A percentile compares a stretch with the other conserved stretches of the same genome.
phyloP scores from a whole-genome alignment of 805 yeast species.

The Torulaspora franciscae region DNA sequence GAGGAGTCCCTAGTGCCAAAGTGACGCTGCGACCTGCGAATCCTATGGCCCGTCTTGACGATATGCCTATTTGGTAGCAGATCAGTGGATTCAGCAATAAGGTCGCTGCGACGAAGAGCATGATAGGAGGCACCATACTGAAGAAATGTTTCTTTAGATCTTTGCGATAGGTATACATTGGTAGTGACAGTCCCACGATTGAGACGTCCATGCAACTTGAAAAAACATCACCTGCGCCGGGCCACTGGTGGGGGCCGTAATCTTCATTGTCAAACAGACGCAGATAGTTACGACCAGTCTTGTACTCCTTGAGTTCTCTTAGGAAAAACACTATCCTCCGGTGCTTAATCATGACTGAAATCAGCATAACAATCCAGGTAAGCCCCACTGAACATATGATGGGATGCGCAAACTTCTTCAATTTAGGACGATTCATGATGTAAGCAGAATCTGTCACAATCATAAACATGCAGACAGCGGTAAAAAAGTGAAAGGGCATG shows the following conservation, averaged over 20 bases:
- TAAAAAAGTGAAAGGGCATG: slow-evolving; percentile 57
- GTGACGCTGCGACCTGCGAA: slow-evolving; percentile 78
- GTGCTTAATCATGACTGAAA: slow-evolving; percentile 50
- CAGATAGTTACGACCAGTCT: slow-evolving; percentile 65
- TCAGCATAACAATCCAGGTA: slow-evolving; percentile 59
- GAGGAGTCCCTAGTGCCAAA: slow-evolving; percentile 72
- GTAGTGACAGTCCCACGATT: slow-evolving; percentile 68
- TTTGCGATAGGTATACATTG: slow-evolving; percentile 68
- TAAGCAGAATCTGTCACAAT: slow-evolving; percentile 41
- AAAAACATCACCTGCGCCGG: slow-evolving; percentile 79
- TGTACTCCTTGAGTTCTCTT: slow-evolving; percentile 48
- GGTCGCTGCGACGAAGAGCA: slow-evolving; percentile 50
- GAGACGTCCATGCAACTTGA: slow-evolving; percentile 69
- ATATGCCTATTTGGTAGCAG: slow-evolving; percentile 60
- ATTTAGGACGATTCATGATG: slow-evolving; percentile 43
- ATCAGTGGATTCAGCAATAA: slow-evolving; percentile 68
- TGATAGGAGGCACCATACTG: slow-evolving; percentile 54
- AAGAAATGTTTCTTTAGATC: slow-evolving; percentile 59
- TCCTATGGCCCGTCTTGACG: slow-evolving; percentile 57
- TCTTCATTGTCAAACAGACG: slow-evolving; percentile 44
- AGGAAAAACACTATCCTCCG: slow-evolving; percentile 42
- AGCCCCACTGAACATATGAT: slow-evolving; percentile 60
- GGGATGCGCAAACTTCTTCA: slow-evolving; percentile 59
- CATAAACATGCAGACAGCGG: slow-evolving; percentile 55
- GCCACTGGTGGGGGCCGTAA: slow-evolving; percentile 41